Evolutionary conservation across 495 filamentous ascomycete genomes (phyloP).

Genomic region (Thozetella sp.): DNA sequence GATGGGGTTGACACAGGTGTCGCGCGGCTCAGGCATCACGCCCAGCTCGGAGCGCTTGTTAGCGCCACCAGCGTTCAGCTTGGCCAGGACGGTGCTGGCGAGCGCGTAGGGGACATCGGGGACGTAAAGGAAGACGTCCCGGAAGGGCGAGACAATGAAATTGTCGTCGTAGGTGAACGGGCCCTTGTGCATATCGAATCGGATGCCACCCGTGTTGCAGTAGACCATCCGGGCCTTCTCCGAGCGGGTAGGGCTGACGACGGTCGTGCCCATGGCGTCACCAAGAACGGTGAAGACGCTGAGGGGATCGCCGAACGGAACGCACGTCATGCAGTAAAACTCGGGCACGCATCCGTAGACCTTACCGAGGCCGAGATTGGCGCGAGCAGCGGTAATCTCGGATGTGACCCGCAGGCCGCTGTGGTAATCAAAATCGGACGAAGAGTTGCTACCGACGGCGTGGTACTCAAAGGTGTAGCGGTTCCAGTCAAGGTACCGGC

Average conservation of each 20-base stretch:
- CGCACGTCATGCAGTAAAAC: constrained; percentile 68
- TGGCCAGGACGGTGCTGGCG: constrained; percentile 56
- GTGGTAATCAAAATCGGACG: constrained; percentile 64
- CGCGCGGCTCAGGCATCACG: constrained; percentile 29
- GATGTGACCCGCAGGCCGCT: constrained; percentile 66
- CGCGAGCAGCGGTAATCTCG: constrained; percentile 63
- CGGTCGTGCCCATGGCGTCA: constrained; percentile 53
- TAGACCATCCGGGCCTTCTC: constrained; percentile 63
- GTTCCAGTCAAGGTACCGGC: constrained; percentile 87
- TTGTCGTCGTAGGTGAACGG: constrained; percentile 76
- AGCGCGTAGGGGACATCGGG: constrained; percentile 66
- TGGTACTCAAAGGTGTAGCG: constrained; percentile 77
- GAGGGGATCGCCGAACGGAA: constrained; percentile 56
- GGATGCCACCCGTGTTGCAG: constrained; percentile 77
- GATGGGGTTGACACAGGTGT: constrained; percentile 42
- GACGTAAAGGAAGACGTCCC: constrained; percentile 68
- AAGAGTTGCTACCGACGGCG: constrained; percentile 52
- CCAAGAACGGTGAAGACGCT: constrained; percentile 75
- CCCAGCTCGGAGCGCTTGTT: constrained; percentile 40
- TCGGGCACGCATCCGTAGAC: constrained; percentile 73
- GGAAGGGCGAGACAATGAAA: constrained; percentile 82
- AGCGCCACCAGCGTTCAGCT: constrained; percentile 38
- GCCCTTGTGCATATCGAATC: constrained; percentile 85
- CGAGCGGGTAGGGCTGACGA: constrained; percentile 46
- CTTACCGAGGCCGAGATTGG: constrained; percentile 61